A percentile compares a stretch with the other conserved stretches of the same genome.
Evolutionary conservation across 306 rosid genomes (phyloP).

Genomic region (Medicago truncatula): DNA sequence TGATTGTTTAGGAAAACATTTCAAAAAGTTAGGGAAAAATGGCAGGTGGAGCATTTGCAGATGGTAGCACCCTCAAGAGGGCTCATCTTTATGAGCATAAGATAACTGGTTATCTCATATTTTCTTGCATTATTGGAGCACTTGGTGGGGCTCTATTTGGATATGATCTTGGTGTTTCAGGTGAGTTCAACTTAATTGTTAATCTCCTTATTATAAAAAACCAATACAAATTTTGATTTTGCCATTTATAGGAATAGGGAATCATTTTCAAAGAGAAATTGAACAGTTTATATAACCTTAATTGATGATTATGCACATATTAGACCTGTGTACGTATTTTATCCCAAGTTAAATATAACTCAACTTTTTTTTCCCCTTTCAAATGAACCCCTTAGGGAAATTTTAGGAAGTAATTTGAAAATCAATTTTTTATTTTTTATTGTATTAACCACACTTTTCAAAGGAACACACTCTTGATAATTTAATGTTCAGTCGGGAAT

Average conservation of each 20-base stretch:
- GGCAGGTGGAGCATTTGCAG: slow-evolving; percentile 72
- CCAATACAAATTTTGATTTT: neutral
- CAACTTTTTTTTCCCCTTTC: no score
- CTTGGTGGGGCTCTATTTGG: slow-evolving; percentile 88
- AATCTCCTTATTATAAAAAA: neutral
- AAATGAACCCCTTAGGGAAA: neutral
- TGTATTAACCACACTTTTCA: no score
- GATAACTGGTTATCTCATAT: slow-evolving; percentile 62
- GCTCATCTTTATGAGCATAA: slow-evolving; percentile 74
- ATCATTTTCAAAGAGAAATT: neutral
- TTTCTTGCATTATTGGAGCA: slow-evolving; percentile 74
- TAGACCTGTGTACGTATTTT: neutral
- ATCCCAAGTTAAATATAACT: no score
- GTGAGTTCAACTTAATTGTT: neutral
- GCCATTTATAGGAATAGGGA: no score
- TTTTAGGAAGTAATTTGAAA: no score
- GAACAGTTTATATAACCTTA: neutral
- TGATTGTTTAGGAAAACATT: neutral
- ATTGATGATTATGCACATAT: neutral
- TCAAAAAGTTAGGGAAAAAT: slow-evolving; percentile 18
- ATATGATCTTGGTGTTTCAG: slow-evolving; percentile 88
- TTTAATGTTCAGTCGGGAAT: no score
- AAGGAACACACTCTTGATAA: no score
- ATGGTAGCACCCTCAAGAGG: slow-evolving; percentile 48
- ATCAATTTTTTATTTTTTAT: no score